phyloP scores from a whole-genome alignment of 257 asterid species.

The Scutellaria baicalensis region DNA sequence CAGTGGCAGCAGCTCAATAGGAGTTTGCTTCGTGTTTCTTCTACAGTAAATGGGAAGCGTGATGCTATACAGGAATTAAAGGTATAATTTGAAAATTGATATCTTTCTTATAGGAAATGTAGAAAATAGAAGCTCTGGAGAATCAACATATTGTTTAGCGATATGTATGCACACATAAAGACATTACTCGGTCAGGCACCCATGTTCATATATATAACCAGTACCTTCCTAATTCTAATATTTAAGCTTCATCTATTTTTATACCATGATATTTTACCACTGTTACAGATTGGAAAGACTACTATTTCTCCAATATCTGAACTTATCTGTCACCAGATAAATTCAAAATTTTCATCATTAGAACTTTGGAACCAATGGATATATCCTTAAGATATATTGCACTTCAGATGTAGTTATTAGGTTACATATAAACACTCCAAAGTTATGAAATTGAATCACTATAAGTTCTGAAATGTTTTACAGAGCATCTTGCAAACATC shows the following conservation, averaged over 20 bases:
- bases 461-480: neutral
- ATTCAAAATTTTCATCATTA: neutral
- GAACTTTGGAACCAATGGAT: neutral
- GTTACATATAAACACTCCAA: neutral
- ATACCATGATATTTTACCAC: neutral
- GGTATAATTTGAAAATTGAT: constrained; percentile 35
- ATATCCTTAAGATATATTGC: neutral
- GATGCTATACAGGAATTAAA: constrained; percentile 55
- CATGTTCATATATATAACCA: neutral
- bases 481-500: neutral
- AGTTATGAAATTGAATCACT: neutral
- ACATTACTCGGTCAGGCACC: neutral
- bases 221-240: neutral
- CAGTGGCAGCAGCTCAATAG: constrained; percentile 80
- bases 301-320: neutral
- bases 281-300: neutral
- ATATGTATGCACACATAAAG: neutral
- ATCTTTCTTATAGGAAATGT: neutral
- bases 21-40: constrained; percentile 75
- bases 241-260: neutral
- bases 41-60: constrained; percentile 78
- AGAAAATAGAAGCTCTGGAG: constrained; percentile 3
- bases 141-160: neutral
- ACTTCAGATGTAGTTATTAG: neutral
- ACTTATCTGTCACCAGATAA: neutral